A percentile compares a stretch with the other conserved stretches of the same genome.
phyloP scores from a whole-genome alignment of 2,329 filamentous ascomycete species.

The Aspergillus tamarii region DNA sequence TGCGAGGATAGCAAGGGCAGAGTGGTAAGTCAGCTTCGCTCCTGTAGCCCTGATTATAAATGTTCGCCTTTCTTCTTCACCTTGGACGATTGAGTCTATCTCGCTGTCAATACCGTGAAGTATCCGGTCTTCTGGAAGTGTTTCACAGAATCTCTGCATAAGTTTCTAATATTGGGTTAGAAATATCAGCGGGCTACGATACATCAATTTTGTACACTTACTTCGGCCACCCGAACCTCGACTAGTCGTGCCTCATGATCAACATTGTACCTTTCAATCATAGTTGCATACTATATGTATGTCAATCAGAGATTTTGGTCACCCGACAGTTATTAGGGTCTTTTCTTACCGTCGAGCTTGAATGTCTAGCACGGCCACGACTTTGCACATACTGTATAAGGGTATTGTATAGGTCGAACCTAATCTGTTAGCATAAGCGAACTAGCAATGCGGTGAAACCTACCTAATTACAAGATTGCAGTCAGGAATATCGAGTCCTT shows the following conservation, averaged over 20 bases:
- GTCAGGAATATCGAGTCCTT: slow-evolving; percentile 68
- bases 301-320: slow-evolving; percentile 10
- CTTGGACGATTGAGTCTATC: slow-evolving; percentile 58
- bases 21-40: slow-evolving; percentile 77
- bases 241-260: slow-evolving; percentile 64
- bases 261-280: slow-evolving; percentile 76
- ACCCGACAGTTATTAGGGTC: neutral
- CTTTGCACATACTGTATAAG: slow-evolving; percentile 97
- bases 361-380: slow-evolving; percentile 78
- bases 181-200: neutral
- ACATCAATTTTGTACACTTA: slow-evolving; percentile 19
- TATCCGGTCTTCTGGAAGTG: slow-evolving; percentile 73
- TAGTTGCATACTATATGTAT: slow-evolving; percentile 67
- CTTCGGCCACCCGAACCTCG: slow-evolving; percentile 50
- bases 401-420: slow-evolving; percentile 86
- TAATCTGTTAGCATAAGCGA: slow-evolving; percentile 22
- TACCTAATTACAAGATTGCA: slow-evolving; percentile 65
- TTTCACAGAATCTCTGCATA: slow-evolving; percentile 75
- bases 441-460: neutral
- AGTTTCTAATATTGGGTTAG: slow-evolving; percentile 40
- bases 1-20: slow-evolving; percentile 71
- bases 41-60: slow-evolving; percentile 69
- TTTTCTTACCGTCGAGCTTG: slow-evolving; percentile 62
- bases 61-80: slow-evolving; percentile 54
- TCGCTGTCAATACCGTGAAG: slow-evolving; percentile 63